phyloP scores from a whole-genome alignment of 2,329 filamentous ascomycete genomes.

The Grosmannia penicillata region DNA sequence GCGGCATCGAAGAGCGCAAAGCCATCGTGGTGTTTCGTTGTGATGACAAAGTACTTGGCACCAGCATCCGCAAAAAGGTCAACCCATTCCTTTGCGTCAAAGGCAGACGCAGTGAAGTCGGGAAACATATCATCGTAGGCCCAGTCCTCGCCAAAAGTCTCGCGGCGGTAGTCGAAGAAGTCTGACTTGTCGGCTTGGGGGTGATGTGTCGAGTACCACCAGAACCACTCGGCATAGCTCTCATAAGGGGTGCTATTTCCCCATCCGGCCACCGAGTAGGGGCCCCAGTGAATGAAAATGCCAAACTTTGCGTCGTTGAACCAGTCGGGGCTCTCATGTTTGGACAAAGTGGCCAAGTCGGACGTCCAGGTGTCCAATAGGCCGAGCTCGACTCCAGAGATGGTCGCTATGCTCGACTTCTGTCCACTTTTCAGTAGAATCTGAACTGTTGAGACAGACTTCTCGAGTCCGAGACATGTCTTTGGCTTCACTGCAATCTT shows the following conservation, averaged over 20 bases:
- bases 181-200: conserved; percentile 6
- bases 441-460: not conserved
- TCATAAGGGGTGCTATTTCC: conserved; percentile 27
- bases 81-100: conserved; percentile 16
- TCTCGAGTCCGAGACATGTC: not conserved
- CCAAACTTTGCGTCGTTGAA: conserved; percentile 40
- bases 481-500: conserved; percentile 4
- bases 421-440: not conserved
- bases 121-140: conserved; percentile 21
- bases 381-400: not conserved
- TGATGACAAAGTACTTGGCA: conserved; percentile 29
- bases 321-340: conserved; percentile 33
- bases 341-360: conserved; percentile 17
- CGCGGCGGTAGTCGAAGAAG: conserved; percentile 11
- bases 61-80: conserved; percentile 22
- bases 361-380: not conserved
- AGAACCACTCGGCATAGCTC: conserved; percentile 31
- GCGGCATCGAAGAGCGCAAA: conserved; percentile 26
- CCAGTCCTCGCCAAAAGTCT: conserved; percentile 8
- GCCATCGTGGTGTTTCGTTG: conserved; percentile 32
- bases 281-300: conserved; percentile 47
- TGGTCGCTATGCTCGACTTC: not conserved
- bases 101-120: conserved; percentile 9
- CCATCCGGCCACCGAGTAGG: conserved; percentile 41
- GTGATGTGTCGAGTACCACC: conserved; percentile 25